Evolutionary conservation across 2,329 filamentous ascomycete genomes (phyloP).

Genomic region (Fusarium xyrophilum): DNA sequence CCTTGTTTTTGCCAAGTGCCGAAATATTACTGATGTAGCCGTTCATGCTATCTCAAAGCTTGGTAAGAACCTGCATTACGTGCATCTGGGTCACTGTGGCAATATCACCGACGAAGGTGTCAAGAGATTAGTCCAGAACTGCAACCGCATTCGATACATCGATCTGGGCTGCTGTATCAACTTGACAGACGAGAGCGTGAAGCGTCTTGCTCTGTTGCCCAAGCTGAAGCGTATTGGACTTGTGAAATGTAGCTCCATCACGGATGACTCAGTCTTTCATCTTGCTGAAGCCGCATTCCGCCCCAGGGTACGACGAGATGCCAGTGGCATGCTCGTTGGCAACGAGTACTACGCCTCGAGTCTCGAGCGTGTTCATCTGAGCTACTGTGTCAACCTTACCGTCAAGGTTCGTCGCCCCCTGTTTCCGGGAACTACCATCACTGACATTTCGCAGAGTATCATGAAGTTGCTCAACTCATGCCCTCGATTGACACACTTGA

Average conservation of each 20-base stretch:
- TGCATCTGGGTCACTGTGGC: slow-evolving; percentile 92
- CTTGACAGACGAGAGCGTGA: slow-evolving; percentile 87
- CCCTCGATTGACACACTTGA: slow-evolving; percentile 90
- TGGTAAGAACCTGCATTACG: slow-evolving; percentile 95
- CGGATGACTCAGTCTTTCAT: slow-evolving; percentile 85
- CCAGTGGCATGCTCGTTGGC: slow-evolving; percentile 54
- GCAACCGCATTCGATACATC: slow-evolving; percentile 96
- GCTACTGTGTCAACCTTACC: slow-evolving; percentile 88
- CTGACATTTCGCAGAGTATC: slow-evolving; percentile 71
- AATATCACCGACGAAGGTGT: slow-evolving; percentile 91
- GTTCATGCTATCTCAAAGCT: slow-evolving; percentile 87
- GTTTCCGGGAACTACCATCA: neutral
- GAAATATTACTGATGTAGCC: slow-evolving; percentile 86
- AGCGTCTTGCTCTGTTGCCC: slow-evolving; percentile 81
- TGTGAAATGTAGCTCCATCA: slow-evolving; percentile 92
- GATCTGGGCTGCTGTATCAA: slow-evolving; percentile 94
- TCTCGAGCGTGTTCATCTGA: slow-evolving; percentile 92
- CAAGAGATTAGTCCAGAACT: slow-evolving; percentile 79
- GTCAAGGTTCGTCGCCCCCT: slow-evolving; percentile 67
- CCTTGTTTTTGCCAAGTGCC: slow-evolving; percentile 92
- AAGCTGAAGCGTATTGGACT: slow-evolving; percentile 94
- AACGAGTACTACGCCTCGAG: slow-evolving; percentile 67
- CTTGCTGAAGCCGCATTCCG: slow-evolving; percentile 74
- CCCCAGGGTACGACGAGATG: slow-evolving; percentile 57
- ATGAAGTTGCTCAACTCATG: slow-evolving; percentile 88